A percentile compares a stretch with the other conserved stretches of the same genome.
Conservation (phyloP, 2,329 filamentous ascomycete species). For the Epichloe hybrida region DNA sequence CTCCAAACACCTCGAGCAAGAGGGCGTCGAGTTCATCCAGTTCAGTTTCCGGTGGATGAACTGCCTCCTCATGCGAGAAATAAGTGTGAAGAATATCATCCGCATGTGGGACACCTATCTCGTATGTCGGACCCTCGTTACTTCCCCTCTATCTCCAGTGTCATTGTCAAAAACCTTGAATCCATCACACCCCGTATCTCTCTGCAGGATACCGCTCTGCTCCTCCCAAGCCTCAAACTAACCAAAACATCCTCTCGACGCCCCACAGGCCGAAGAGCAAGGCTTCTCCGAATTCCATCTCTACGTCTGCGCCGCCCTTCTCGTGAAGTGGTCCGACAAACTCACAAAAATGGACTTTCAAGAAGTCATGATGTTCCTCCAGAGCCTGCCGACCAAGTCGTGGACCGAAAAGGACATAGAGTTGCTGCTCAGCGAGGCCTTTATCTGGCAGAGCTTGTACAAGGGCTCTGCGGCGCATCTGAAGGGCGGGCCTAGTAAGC, state of each 20-base stretch:
- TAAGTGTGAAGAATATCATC: conserved; percentile 91
- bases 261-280: conserved; percentile 76
- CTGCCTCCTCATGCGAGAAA: conserved; percentile 92
- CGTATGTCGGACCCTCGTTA: conserved; percentile 37
- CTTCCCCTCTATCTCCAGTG: neutral
- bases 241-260: neutral
- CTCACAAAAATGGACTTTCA: conserved; percentile 95
- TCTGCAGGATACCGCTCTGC: neutral
- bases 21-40: conserved; percentile 96
- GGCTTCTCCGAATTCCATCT: conserved; percentile 97
- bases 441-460: conserved; percentile 97
- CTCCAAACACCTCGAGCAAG: conserved; percentile 76
- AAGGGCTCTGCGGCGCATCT: conserved; percentile 89
- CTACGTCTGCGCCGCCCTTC: conserved; percentile 93
- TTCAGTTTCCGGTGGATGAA: conserved; percentile 99
- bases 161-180: neutral
- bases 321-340: conserved; percentile 96
- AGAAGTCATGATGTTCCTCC: conserved; percentile 98
- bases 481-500: conserved; percentile 33
- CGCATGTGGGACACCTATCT: conserved; percentile 99
- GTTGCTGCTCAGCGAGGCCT: conserved; percentile 85
- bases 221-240: neutral
- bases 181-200: neutral
- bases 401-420: conserved; percentile 99
- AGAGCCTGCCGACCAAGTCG: conserved; percentile 77